Conservation (phyloP, 768 basidiomycete species). For the Leccinellum luteum region DNA sequence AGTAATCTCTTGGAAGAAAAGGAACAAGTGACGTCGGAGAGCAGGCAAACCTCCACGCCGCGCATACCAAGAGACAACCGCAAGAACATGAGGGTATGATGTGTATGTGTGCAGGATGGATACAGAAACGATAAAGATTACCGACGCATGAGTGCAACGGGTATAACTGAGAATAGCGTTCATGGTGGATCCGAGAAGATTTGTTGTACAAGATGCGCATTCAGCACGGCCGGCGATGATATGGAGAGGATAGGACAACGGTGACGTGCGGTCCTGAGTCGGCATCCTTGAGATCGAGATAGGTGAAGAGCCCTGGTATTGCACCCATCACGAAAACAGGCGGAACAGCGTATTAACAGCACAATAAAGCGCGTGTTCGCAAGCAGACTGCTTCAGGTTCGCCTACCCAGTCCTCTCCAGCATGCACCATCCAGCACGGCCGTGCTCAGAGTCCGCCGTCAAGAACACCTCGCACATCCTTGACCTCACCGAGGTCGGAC, state of each 20-base stretch:
- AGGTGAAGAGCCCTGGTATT: slow-evolving; percentile 28
- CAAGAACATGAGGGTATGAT: slow-evolving; percentile 25
- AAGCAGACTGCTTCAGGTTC: slow-evolving; percentile 18
- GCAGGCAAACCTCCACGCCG: slow-evolving; percentile 14
- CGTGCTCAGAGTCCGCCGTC: slow-evolving; percentile 70
- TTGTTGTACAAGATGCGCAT: slow-evolving; percentile 25
- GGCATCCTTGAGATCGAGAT: slow-evolving; percentile 15
- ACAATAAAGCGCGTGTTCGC: slow-evolving; percentile 22
- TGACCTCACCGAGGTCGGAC: slow-evolving; percentile 77
- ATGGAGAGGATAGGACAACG: slow-evolving; percentile 2
- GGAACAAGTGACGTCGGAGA: slow-evolving; percentile 12
- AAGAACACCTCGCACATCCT: slow-evolving; percentile 89
- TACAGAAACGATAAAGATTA: slow-evolving; percentile 34
- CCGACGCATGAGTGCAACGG: slow-evolving; percentile 27
- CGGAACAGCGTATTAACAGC: slow-evolving; percentile 29
- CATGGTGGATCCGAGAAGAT: slow-evolving; percentile 9
- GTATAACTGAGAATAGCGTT: slow-evolving; percentile 21
- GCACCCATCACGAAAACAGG: slow-evolving; percentile 29
- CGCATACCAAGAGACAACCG: slow-evolving; percentile 18
- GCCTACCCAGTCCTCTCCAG: slow-evolving; percentile 16
- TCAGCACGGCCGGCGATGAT: slow-evolving; percentile 11
- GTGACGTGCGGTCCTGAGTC: neutral
- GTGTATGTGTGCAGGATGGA: slow-evolving; percentile 31
- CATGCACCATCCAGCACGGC: slow-evolving; percentile 17
- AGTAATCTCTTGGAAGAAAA: slow-evolving; percentile 11